Evolutionary conservation across 2,329 filamentous ascomycete species (phyloP), one percentile per base, ranked within the genome.

Genomic region (Beauveria bassiana): DNA sequence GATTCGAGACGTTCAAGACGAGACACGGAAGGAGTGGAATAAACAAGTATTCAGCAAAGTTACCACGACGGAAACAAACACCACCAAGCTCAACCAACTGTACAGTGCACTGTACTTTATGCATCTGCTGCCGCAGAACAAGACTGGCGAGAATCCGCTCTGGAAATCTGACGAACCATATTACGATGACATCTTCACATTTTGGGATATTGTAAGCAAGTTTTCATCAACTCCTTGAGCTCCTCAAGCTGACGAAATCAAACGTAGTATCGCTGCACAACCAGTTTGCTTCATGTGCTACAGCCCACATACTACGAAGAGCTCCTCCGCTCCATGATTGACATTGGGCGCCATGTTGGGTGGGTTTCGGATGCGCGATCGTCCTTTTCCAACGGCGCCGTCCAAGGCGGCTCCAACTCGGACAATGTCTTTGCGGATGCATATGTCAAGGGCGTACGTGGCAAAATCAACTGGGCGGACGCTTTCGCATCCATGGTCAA

Each of bases 401-500:
- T 84, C 0, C 87, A 90, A 69, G 87, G 86, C 12, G 88, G 88
- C 8, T 87, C 82, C 14, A 90, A 90, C 67, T 82, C 83, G 4
- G 87, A 91, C 69, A 90, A 88, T 61, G 81, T 91, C 4, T 80
- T 91, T 18, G 87, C 87, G 2, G 88, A 91, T 67, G 88, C 87
- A 0, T 90, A 84, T 64, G 79, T 89, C 34, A 90, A 90, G 70
- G 86, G 86, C 0, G 80, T 90, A 3, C 76, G 80, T 14, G 86
- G 84, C 5, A 74, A 74, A 4, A 75, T 91, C 49, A 76, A 90
- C 71, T 91, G 87, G 88, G 73, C 77, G 3, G 81, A 83, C 59
- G 86, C 79, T 4, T 87, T 84, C 66, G 73, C 77, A 5, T 84
- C 86, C 52, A 87, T 89, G 85, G 74, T 83, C 9, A 87, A 83